Evolutionary conservation across 2,329 filamentous ascomycete genomes (phyloP), one percentile per base, ranked within the genome.

Genomic region (Cladophialophora psammophila): DNA sequence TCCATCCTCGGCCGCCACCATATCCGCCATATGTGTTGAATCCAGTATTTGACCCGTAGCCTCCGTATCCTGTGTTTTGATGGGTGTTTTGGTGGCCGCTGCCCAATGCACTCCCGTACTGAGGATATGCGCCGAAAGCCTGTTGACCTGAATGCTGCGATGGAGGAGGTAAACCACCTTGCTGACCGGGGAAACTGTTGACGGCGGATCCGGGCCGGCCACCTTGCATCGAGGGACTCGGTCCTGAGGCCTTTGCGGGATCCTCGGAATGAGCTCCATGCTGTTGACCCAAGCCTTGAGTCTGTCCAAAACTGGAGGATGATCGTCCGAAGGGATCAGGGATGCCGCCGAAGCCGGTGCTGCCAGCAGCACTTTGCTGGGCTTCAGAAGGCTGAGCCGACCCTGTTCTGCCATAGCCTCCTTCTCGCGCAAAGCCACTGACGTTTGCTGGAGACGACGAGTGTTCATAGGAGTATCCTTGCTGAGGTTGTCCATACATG

Each of bases 391-490:
- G 82, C 73, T 86, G 85, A 13, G 82, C 78, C 18, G 86, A 87
- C 68, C 86, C 86, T 48, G 86, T 82, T 61, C 88, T 86, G 65
- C 84, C 85, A 72, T 89, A 90, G 45, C 87, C 85, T 36, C 85
- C 83, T 54, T 89, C 82, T 57, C 86, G 85, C 71, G 78, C 78
- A 72, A 81, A 82, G 62, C 72, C 76, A 56, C 82, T 83, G 26
- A 83, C 83, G 68, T 87, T 89, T 38, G 86, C 88, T 10, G 88
- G 88, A 26, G 88, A 88, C 15, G 88, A 86, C 1, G 86, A 85
- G 75, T 90, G 86, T 53, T 90, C 88, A 72, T 87, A 89, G 8
- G 86, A 86, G 75, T 89, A 90, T 64, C 80, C 83, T 72, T 88
- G 86, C 71, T 85, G 83, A 48, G 87, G 86, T 72, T 88, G 87